Percentiles rank a stretch among this genome's conserved stretches.
phyloP scores from a whole-genome alignment of 768 basidiomycete genomes.

The Mycena maculata region DNA sequence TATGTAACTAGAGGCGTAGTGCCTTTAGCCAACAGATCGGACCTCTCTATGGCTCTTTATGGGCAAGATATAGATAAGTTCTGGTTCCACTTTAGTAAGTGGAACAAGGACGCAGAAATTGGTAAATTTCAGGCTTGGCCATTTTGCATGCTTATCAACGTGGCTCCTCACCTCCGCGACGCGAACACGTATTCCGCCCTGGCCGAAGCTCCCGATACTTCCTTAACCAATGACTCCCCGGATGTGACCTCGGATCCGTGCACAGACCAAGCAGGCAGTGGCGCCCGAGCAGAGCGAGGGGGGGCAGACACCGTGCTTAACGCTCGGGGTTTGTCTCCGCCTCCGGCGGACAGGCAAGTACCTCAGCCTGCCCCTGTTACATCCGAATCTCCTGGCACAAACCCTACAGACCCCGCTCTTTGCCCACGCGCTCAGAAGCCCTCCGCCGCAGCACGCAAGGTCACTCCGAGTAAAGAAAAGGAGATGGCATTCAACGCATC shows the following conservation, averaged over 20 bases:
- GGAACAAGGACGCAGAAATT: too few relatives aligned
- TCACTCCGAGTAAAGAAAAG: neutral
- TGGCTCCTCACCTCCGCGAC: too few relatives aligned
- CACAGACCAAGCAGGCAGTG: neutral
- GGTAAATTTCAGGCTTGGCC: too few relatives aligned
- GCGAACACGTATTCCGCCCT: too few relatives aligned
- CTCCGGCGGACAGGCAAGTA: constrained; percentile 13
- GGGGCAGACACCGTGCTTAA: neutral
- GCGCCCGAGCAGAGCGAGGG: constrained; percentile 16
- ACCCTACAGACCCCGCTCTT: too few relatives aligned
- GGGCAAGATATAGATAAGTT: too few relatives aligned
- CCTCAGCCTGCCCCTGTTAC: neutral
- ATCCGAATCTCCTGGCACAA: neutral
- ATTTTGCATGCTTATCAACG: too few relatives aligned
- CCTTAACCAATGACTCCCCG: neutral
- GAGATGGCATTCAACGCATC: neutral
- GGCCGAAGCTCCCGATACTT: neutral
- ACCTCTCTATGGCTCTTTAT: too few relatives aligned
- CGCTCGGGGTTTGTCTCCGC: constrained; percentile 13
- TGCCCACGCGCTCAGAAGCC: neutral
- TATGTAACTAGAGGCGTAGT: too few relatives aligned
- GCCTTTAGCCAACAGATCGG: too few relatives aligned
- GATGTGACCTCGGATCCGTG: constrained; percentile 1
- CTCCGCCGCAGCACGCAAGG: neutral
- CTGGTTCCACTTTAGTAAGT: too few relatives aligned